These are phyloP conservation scores for Blakeslea trispora DNA, from an alignment of 371 early-diverging fungal species.

Conservation along the genomic window DNA sequence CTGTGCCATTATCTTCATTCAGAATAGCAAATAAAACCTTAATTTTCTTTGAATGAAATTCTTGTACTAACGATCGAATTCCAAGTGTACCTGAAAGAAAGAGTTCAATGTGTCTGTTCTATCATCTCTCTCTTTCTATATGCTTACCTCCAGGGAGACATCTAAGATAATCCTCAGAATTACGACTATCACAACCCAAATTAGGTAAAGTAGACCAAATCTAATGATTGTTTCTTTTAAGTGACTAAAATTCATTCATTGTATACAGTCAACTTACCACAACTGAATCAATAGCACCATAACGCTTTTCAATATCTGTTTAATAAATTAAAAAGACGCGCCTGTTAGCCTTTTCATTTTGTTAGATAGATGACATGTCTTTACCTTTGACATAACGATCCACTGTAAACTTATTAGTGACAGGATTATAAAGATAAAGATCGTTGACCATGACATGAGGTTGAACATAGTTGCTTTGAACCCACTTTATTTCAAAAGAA, in stretches of 20 bases:
- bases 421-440: slow-evolving; percentile 25
- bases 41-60: slow-evolving; percentile 22
- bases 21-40: slow-evolving; percentile 28
- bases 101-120: background rate
- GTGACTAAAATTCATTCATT: too few species aligned
- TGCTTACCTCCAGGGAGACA: slow-evolving; percentile 31
- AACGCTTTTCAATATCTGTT: slow-evolving; percentile 24
- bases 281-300: slow-evolving; percentile 29
- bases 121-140: background rate
- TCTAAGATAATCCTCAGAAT: slow-evolving; percentile 29
- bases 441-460: slow-evolving; percentile 34
- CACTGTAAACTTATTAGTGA: slow-evolving; percentile 28
- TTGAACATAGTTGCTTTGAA: slow-evolving; percentile 29
- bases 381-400: slow-evolving; percentile 28
- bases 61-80: slow-evolving; percentile 22
- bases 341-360: background rate
- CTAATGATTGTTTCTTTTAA: too few species aligned
- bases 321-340: background rate
- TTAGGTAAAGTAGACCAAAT: slow-evolving; percentile 30
- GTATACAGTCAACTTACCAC: slow-evolving; percentile 29
- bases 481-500: slow-evolving; percentile 16
- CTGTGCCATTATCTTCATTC: slow-evolving; percentile 32
- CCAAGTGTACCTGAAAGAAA: slow-evolving; percentile 20
- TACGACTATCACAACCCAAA: slow-evolving; percentile 36
- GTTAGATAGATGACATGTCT: too few species aligned